phyloP scores from a whole-genome alignment of 768 basidiomycete genomes.

The Chalciporus chontae region DNA sequence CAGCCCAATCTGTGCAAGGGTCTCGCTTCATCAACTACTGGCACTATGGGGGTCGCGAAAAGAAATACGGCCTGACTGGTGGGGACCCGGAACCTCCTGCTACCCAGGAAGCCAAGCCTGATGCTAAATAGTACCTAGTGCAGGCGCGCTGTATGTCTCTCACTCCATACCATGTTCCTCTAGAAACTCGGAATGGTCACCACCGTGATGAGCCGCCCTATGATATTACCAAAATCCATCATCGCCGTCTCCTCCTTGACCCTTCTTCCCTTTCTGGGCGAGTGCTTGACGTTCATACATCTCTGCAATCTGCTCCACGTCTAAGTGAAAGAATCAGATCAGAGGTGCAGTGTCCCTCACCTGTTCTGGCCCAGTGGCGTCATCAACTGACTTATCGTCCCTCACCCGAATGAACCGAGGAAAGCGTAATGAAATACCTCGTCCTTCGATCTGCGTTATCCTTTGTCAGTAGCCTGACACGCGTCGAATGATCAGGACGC shows the following conservation, averaged over 20 bases:
- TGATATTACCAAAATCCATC: conserved; percentile 73
- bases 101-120: conserved; percentile 39
- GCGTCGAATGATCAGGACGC: conserved; percentile 25
- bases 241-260: conserved; percentile 57
- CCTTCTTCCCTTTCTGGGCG: conserved; percentile 71
- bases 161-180: neutral
- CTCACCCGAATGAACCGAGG: conserved; percentile 90
- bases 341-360: conserved; percentile 37
- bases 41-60: conserved; percentile 84
- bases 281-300: conserved; percentile 91
- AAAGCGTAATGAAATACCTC: conserved; percentile 95
- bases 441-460: conserved; percentile 62
- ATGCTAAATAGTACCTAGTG: conserved; percentile 15
- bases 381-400: conserved; percentile 91
- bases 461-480: conserved; percentile 1
- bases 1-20: conserved; percentile 83
- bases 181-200: neutral
- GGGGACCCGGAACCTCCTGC: conserved; percentile 47
- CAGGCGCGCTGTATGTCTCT: conserved; percentile 1
- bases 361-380: conserved; percentile 92
- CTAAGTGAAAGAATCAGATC: conserved; percentile 2
- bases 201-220: conserved; percentile 9
- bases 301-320: conserved; percentile 67
- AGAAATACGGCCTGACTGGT: conserved; percentile 44
- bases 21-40: conserved; percentile 87